Evolutionary conservation across 2,329 filamentous ascomycete genomes (phyloP).

Genomic region (Microcyclosporella mali): DNA sequence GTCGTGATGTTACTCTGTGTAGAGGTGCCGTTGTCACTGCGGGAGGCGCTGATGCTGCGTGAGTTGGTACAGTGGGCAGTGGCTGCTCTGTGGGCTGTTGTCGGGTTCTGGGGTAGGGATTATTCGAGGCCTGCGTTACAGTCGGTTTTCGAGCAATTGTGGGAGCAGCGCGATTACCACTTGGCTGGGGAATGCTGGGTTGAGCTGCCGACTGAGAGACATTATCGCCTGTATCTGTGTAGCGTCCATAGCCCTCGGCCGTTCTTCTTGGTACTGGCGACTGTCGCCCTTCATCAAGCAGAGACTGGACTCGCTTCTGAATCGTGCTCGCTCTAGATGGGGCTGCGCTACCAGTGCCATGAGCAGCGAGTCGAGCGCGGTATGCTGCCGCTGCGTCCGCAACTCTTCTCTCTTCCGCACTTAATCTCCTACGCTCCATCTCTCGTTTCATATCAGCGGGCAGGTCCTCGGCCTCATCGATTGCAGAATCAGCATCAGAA

Average conservation of each 20-base stretch:
- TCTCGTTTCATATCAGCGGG: constrained; percentile 86
- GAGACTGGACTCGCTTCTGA: constrained; percentile 79
- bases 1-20: constrained; percentile 31
- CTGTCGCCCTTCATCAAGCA: constrained; percentile 68
- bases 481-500: constrained; percentile 42
- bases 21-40: constrained; percentile 7
- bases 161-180: constrained; percentile 14
- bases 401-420: constrained; percentile 84
- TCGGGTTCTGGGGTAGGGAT: constrained; percentile 23
- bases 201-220: constrained; percentile 7
- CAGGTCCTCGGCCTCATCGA: constrained; percentile 64
- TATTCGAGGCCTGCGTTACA: constrained; percentile 11
- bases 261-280: constrained; percentile 57
- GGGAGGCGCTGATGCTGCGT: constrained; percentile 2
- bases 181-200: constrained; percentile 9
- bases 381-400: constrained; percentile 86
- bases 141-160: constrained; percentile 24
- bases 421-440: constrained; percentile 71
- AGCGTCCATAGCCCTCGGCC: constrained; percentile 84
- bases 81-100: constrained; percentile 10
- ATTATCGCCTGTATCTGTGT: constrained; percentile 52
- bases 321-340: constrained; percentile 71
- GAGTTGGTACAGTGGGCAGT: constrained; percentile 3
- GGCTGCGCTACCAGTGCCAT: constrained; percentile 50
- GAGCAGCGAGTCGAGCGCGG: constrained; percentile 63